phyloP scores from a whole-genome alignment of 2,329 filamentous ascomycete species.

The Sclerotinia glacialis region DNA sequence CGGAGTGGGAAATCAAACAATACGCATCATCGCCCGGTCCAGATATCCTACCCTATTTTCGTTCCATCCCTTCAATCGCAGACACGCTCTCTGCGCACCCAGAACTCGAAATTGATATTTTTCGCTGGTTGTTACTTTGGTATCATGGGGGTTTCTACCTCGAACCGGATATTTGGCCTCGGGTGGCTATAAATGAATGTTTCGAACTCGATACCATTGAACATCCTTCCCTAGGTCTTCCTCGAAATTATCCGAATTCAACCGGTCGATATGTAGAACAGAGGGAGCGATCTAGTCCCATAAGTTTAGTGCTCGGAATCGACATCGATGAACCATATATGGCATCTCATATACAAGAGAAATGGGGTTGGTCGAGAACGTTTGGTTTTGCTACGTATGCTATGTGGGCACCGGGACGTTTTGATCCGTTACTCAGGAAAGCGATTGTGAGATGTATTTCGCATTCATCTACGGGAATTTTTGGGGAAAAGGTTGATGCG shows the following conservation, averaged over 20 bases:
- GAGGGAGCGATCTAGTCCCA: constrained; percentile 15
- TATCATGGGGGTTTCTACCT: constrained; percentile 31
- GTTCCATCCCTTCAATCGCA: constrained; percentile 24
- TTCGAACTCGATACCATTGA: constrained; percentile 19
- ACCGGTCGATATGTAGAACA: constrained; percentile 4
- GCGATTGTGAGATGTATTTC: constrained; percentile 31
- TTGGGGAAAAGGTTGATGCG: constrained; percentile 2
- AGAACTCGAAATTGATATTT: constrained; percentile 25
- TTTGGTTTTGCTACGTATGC: constrained; percentile 28
- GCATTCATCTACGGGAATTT: constrained; percentile 22
- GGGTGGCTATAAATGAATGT: constrained; percentile 26
- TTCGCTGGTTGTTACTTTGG: constrained; percentile 30
- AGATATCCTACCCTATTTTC: constrained; percentile 25
- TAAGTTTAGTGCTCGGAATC: constrained; percentile 32
- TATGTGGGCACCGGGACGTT: constrained; percentile 31
- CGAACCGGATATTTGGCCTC: constrained; percentile 30
- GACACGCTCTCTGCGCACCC: constrained; percentile 19
- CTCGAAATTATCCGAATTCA: constrained; percentile 1
- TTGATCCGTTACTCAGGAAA: constrained; percentile 30
- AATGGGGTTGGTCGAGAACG: constrained; percentile 28
- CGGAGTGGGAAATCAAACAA: constrained; percentile 27
- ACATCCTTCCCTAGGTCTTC: neutral
- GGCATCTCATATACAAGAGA: constrained; percentile 18
- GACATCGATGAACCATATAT: constrained; percentile 33
- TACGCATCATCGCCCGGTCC: constrained; percentile 13